Conservation (phyloP, 768 basidiomycete species). For the Xerocomellus dryophilus region DNA sequence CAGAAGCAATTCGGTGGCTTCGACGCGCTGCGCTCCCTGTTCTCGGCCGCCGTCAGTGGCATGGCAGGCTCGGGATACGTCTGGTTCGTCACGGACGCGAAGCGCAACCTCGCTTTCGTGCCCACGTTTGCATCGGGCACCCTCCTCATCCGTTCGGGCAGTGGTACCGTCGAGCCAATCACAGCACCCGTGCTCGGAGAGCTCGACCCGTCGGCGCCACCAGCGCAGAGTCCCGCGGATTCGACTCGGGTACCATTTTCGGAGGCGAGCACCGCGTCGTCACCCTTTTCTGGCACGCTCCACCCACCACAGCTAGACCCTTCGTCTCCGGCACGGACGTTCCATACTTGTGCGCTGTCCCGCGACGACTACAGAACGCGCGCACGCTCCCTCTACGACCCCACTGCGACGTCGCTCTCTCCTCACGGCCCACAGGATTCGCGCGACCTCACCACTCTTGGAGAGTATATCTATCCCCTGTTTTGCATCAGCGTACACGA, state of each 20-base stretch:
- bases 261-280: conserved; percentile 30
- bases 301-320: conserved; percentile 31
- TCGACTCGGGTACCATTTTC: conserved; percentile 23
- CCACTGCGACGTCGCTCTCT: conserved; percentile 4
- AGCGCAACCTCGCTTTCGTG: conserved; percentile 63
- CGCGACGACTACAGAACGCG: conserved; percentile 4
- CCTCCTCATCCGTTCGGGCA: conserved; percentile 67
- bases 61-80: conserved; percentile 79
- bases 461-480: conserved; percentile 64
- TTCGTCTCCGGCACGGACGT: conserved; percentile 29
- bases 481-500: conserved; percentile 80
- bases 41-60: conserved; percentile 73
- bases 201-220: neutral
- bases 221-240: neutral
- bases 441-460: conserved; percentile 34
- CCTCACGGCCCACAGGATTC: conserved; percentile 15
- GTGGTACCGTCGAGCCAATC: conserved; percentile 31
- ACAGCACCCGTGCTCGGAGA: conserved; percentile 32
- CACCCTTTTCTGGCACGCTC: conserved; percentile 44
- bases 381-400: conserved; percentile 30
- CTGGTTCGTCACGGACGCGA: conserved; percentile 79
- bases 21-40: conserved; percentile 65
- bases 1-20: conserved; percentile 57
- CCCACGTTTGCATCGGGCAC: conserved; percentile 91
- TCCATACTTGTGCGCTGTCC: conserved; percentile 24